These are phyloP conservation scores for Filosporella fistucella DNA, from an alignment of 495 filamentous ascomycete genomes.

Conservation along the genomic window DNA sequence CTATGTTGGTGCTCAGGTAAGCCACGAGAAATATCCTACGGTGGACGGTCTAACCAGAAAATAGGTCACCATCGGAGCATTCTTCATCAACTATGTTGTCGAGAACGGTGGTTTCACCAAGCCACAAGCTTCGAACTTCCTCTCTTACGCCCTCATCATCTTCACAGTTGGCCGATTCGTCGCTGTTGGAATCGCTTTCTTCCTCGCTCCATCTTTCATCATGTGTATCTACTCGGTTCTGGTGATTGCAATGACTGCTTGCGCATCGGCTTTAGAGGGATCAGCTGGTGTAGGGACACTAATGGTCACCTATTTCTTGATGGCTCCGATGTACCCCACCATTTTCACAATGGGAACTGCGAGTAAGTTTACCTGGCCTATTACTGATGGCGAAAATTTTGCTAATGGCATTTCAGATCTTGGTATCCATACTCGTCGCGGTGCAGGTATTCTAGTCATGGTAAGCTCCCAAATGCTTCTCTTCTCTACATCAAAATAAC, in stretches of 20 bases:
- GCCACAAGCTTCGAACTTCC: slow-evolving; percentile 45
- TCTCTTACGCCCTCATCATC: slow-evolving; percentile 60
- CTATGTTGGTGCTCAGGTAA: slow-evolving; percentile 68
- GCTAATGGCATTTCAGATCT: slow-evolving; percentile 32
- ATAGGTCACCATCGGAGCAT: slow-evolving; percentile 50
- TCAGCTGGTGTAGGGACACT: slow-evolving; percentile 54
- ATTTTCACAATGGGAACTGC: slow-evolving; percentile 65
- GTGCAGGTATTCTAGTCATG: slow-evolving; percentile 57
- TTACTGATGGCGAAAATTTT: neutral
- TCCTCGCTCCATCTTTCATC: slow-evolving; percentile 50
- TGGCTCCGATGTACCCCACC: slow-evolving; percentile 64
- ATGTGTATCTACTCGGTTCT: slow-evolving; percentile 35
- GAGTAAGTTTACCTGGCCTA: slow-evolving; percentile 21
- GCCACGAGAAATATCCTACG: too few relatives aligned
- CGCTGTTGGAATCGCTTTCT: slow-evolving; percentile 39
- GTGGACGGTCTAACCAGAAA: too few relatives aligned
- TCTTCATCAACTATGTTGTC: slow-evolving; percentile 59
- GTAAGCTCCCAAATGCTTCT: too few relatives aligned
- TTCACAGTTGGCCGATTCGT: slow-evolving; percentile 65
- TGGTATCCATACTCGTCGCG: slow-evolving; percentile 65
- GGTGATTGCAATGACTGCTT: slow-evolving; percentile 54
- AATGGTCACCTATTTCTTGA: slow-evolving; percentile 62
- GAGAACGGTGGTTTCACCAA: slow-evolving; percentile 43
- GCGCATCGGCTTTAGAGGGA: slow-evolving; percentile 45
- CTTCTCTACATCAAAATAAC: too few relatives aligned